Evolutionary conservation across 495 filamentous ascomycete species (phyloP).

Genomic region (Patellaria atrata): DNA sequence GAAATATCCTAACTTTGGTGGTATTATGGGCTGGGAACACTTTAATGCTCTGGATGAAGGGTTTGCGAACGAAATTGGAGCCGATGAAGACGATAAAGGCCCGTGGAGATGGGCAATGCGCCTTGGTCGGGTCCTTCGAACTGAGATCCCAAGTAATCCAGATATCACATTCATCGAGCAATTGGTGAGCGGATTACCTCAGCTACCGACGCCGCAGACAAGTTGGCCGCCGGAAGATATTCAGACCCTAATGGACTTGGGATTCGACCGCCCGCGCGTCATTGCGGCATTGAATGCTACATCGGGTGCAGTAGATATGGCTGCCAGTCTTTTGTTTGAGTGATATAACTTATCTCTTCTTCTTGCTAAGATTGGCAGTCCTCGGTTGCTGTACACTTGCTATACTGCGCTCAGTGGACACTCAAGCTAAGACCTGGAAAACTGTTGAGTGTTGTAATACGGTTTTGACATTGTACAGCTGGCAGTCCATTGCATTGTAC

Average conservation of each 20-base stretch:
- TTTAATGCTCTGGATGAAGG: slow-evolving; percentile 29
- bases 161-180: slow-evolving; percentile 7
- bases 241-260: slow-evolving; percentile 60
- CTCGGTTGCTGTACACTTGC: too few relatives aligned
- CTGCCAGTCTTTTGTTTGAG: slow-evolving; percentile 69
- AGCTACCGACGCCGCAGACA: slow-evolving; percentile 17
- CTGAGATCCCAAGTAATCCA: slow-evolving; percentile 5
- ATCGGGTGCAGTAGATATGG: slow-evolving; percentile 72
- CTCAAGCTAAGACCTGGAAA: too few relatives aligned
- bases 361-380: too few relatives aligned
- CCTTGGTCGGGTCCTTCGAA: slow-evolving; percentile 6
- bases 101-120: slow-evolving; percentile 12
- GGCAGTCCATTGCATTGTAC: too few relatives aligned
- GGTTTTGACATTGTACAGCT: too few relatives aligned
- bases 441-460: too few relatives aligned
- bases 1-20: slow-evolving; percentile 27
- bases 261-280: slow-evolving; percentile 63
- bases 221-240: slow-evolving; percentile 47
- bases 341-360: too few relatives aligned
- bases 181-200: slow-evolving; percentile 14
- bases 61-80: slow-evolving; percentile 17
- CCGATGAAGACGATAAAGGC: slow-evolving; percentile 6
- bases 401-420: too few relatives aligned
- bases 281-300: slow-evolving; percentile 68
- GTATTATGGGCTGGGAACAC: slow-evolving; percentile 36